Evolutionary conservation across 805 yeast species (phyloP).

Genomic region (Wickerhamomyces strasburgensis): DNA sequence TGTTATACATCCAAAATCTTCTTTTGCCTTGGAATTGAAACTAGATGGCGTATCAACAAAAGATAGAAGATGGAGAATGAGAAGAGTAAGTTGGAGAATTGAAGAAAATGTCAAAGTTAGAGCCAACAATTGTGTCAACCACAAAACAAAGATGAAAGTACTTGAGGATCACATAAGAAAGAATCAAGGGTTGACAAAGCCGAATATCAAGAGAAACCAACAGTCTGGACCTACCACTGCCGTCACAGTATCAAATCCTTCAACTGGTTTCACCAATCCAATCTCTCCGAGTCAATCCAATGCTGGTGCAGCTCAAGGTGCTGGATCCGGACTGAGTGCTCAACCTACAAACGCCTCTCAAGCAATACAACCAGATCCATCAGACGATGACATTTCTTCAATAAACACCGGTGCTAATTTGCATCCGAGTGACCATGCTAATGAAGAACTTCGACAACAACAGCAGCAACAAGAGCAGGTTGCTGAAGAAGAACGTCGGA

Average conservation of each 20-base stretch:
- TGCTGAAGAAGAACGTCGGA: slow-evolving; percentile 24
- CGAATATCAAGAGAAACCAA: slow-evolving; percentile 31
- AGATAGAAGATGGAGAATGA: slow-evolving; percentile 82
- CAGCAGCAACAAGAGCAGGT: slow-evolving; percentile 18
- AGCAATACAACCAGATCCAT: slow-evolving; percentile 3
- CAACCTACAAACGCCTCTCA: slow-evolving; percentile 4
- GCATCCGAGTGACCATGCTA: slow-evolving; percentile 30
- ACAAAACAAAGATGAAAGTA: slow-evolving; percentile 43
- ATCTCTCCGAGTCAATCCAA: slow-evolving; percentile 18
- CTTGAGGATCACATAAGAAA: slow-evolving; percentile 38
- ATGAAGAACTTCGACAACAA: slow-evolving; percentile 27
- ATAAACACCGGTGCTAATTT: slow-evolving; percentile 7
- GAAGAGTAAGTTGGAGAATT: slow-evolving; percentile 82
- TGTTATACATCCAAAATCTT: slow-evolving; percentile 82
- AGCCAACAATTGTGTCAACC: slow-evolving; percentile 53
- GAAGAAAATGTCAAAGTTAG: slow-evolving; percentile 74
- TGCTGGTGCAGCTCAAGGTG: too few species aligned
- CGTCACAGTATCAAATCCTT: slow-evolving; percentile 28
- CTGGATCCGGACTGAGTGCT: too few species aligned
- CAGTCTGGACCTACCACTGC: slow-evolving; percentile 36
- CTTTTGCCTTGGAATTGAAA: slow-evolving; percentile 77
- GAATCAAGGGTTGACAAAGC: slow-evolving; percentile 18
- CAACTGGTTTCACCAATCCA: slow-evolving; percentile 10
- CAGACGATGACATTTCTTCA: slow-evolving; percentile 13
- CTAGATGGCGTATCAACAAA: slow-evolving; percentile 63